Evolutionary conservation across 116 monocot genomes (phyloP), one percentile per base, ranked within the genome.

Genomic region (Phalaenopsis hybrid): DNA sequence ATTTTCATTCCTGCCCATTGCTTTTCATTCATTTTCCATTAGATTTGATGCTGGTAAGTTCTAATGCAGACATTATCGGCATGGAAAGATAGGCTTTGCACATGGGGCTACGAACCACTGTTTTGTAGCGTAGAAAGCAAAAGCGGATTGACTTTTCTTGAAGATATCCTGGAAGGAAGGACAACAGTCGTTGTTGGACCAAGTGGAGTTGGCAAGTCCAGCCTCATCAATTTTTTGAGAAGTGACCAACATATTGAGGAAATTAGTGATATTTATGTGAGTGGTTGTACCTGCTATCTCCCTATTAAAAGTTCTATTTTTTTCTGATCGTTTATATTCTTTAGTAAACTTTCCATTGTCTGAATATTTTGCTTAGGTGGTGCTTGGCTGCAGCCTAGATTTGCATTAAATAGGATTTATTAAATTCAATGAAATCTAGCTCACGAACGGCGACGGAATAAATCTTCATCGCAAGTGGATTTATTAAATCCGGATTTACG

Each of bases 191-290:
- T 94, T 79, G 92, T 92, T 75, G 96, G 96, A 21, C 96, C 96
- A 86, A 97, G 96, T 79, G 96, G 96, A 45, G 96, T 97, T 77
- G 96, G 96, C 49, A 97, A 97, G 79, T 97, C 96, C 8, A 97
- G 96, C 74, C 91, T 97, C 69, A 97, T 97, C 57, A 97, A 97
- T 87, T 82, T 82, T 58, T 79, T 97, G 87, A 94, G 96, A 86
- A 80, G 85, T 74, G 85, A 28, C 65, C 87, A 84, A 6, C 20
- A 49, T 46, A 85, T 79, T 75, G 89, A 88, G 41, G 84, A 87
- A 78, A 57, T 82, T 81, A 87, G 87, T 77, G 81, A 85, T 78
- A 80, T 88, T 49, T 48, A 77, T 77, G 77, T 77, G 51, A 77
- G 77, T 51, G 51, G 50, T 12, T 21, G 13, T 12, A 75, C 77